A percentile compares a stretch with the other conserved stretches of the same genome.
These are phyloP conservation scores for Colletotrichum shisoi DNA, from an alignment of 2,329 filamentous ascomycete genomes.

Conservation along the genomic window DNA sequence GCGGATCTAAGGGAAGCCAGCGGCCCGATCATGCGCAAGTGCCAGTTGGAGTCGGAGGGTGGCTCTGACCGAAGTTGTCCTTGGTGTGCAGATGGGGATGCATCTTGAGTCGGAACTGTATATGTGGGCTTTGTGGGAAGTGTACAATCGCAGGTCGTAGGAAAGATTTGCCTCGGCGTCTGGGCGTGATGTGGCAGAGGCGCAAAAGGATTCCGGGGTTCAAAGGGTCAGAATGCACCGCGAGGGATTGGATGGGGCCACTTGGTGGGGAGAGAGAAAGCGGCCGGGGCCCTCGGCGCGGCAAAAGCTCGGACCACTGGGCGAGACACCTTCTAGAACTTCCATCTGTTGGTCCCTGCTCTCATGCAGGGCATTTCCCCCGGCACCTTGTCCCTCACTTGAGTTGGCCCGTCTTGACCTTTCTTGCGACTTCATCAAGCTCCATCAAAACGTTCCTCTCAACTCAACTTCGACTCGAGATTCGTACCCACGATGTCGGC, in stretches of 20 bases:
- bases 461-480: neutral
- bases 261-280: constrained; percentile 8
- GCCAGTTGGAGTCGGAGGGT: constrained; percentile 12
- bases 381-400: constrained; percentile 12
- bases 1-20: neutral
- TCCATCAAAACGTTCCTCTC: neutral
- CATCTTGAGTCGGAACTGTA: constrained; percentile 62
- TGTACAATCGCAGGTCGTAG: neutral
- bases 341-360: constrained; percentile 26
- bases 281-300: constrained; percentile 18
- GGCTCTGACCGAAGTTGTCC: constrained; percentile 77
- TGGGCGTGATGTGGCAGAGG: constrained; percentile 7
- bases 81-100: constrained; percentile 97
- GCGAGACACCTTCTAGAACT: constrained; percentile 29
- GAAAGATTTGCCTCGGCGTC: constrained; percentile 1
- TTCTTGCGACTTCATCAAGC: constrained; percentile 15
- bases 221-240: constrained; percentile 24
- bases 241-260: constrained; percentile 34
- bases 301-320: constrained; percentile 38
- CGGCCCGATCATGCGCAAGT: neutral
- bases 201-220: constrained; percentile 23
- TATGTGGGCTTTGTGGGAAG: neutral
- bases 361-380: neutral
- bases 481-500: constrained; percentile 53
- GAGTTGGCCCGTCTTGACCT: neutral